Evolutionary conservation across 2,329 filamentous ascomycete species (phyloP), one percentile per base, ranked within the genome.

Genomic region (Hypoxylon sp.): DNA sequence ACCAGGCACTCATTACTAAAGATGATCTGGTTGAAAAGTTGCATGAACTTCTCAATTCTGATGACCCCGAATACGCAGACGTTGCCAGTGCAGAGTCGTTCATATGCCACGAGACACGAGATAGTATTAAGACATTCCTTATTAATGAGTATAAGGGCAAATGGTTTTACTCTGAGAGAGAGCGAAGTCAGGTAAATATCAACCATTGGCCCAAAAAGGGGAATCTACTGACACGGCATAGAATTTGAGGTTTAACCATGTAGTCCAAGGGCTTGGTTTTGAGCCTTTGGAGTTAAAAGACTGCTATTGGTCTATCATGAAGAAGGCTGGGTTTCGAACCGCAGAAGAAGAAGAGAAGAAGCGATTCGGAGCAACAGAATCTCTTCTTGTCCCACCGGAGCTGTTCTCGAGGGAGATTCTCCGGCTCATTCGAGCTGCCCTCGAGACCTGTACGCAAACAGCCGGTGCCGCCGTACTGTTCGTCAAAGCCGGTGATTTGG

Each of bases 261-360:
- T 72, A 11, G 63, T 75, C 13, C 38, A 67, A 21, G 70, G 68
- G 5, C 63, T 76, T 21, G 68, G 60, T 9, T 60, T 51, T 55
- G 59, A 69, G 25, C 68, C 72, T 38, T 50, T 66, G 11, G 52
- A 68, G 55, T 48, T 75, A 10, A 60, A 63, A 1, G 52, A 66
- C 3, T 17, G 49, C 1, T 75, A 75, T 63, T 76, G 74, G 73
- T 11, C 7, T 9, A 67, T 76, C 48, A 49, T 75, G 5, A 49
- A 36, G 13, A 17, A n/a, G 21, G 41, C 2, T 5, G 51, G 32
- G 4, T 32, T 75, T 17, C 65, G 55, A 38, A 75, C 72, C 3
- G 72, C 65, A 1, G 60, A 67, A 7, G 70, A 73, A 60, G 69
- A 73, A 41, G 69, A 68, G 48, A 51, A 51, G 28, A 62, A 53